A percentile compares a stretch with the other conserved stretches of the same genome.
Conservation (phyloP, 345 rosid species). For the Garcia nutans region DNA sequence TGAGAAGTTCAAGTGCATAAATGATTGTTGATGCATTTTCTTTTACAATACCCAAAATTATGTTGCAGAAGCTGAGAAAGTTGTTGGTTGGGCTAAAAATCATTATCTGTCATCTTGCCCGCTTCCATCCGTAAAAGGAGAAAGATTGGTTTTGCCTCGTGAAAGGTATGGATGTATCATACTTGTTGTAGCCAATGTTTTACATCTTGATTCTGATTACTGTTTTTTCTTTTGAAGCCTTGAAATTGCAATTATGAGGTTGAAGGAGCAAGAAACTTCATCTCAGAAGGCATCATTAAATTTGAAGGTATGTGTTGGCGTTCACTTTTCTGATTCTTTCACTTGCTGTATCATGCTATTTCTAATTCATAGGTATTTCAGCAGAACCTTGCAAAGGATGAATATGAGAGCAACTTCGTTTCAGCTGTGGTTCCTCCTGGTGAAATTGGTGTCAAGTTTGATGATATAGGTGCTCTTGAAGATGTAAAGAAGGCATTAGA, state of each 20-base stretch:
- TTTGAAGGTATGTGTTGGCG: constrained; percentile 59
- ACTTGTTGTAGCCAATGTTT: background rate
- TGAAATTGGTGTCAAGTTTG: constrained; percentile 90
- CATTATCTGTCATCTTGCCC: constrained; percentile 70
- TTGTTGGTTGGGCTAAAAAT: constrained; percentile 97
- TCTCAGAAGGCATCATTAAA: constrained; percentile 66
- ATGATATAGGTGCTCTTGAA: constrained; percentile 95
- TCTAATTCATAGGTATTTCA: constrained; percentile 25
- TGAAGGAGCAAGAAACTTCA: constrained; percentile 73
- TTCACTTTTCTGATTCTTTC: constrained; percentile 11
- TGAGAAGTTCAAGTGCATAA: constrained; percentile 9
- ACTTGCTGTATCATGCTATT: constrained; percentile 10
- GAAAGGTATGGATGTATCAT: constrained; percentile 55
- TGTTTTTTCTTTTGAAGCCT: constrained; percentile 57
- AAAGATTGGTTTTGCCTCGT: constrained; percentile 65
- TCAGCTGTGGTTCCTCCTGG: constrained; percentile 93
- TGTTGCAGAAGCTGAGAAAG: constrained; percentile 80
- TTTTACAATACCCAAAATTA: constrained; percentile 1
- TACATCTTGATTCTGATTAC: constrained; percentile 23
- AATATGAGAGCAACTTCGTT: constrained; percentile 82
- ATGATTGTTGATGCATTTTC: background rate
- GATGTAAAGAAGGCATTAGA: constrained; percentile 87
- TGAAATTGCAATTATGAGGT: constrained; percentile 72
- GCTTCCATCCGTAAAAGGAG: constrained; percentile 65
- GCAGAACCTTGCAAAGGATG: constrained; percentile 89